Conservation (phyloP, 306 rosid genomes). For the Cicer chorassanicum region DNA sequence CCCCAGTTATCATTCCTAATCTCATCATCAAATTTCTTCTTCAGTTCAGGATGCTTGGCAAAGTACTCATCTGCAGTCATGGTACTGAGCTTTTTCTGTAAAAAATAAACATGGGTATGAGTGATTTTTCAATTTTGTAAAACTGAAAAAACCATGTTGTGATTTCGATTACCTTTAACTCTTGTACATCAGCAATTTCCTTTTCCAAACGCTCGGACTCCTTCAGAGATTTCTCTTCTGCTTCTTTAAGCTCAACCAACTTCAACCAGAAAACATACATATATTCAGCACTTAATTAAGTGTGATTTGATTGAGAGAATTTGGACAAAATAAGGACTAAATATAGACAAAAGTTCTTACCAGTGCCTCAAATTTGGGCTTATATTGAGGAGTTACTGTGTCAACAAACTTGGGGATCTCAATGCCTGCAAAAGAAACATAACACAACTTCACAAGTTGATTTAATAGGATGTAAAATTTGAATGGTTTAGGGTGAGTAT, state of each 20-base stretch:
- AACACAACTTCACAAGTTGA: conserved; percentile 29
- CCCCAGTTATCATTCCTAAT: conserved; percentile 94
- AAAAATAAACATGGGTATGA: conserved; percentile 36
- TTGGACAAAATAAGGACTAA: conserved; percentile 1
- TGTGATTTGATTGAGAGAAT: conserved; percentile 2
- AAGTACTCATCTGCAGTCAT: conserved; percentile 98
- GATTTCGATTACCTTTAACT: conserved; percentile 71
- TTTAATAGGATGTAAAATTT: not conserved
- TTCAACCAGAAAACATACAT: conserved; percentile 44
- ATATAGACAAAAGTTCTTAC: conserved; percentile 51
- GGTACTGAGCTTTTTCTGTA: conserved; percentile 84
- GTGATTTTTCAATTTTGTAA: conserved; percentile 15
- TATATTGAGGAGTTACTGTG: conserved; percentile 90
- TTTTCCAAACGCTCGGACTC: conserved; percentile 95
- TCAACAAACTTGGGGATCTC: conserved; percentile 94
- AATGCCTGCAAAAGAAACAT: conserved; percentile 60
- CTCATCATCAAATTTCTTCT: conserved; percentile 91
- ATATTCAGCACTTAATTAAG: conserved; percentile 19
- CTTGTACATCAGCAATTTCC: conserved; percentile 83
- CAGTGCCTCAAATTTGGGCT: conserved; percentile 81
- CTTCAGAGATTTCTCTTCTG: conserved; percentile 78
- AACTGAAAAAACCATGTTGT: conserved; percentile 4
- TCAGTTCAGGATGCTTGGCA: conserved; percentile 87
- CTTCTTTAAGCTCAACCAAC: conserved; percentile 93
- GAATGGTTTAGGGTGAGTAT: not conserved